phyloP scores from a whole-genome alignment of 352 stramenopile genomes.

The Phytophthora vignae region DNA sequence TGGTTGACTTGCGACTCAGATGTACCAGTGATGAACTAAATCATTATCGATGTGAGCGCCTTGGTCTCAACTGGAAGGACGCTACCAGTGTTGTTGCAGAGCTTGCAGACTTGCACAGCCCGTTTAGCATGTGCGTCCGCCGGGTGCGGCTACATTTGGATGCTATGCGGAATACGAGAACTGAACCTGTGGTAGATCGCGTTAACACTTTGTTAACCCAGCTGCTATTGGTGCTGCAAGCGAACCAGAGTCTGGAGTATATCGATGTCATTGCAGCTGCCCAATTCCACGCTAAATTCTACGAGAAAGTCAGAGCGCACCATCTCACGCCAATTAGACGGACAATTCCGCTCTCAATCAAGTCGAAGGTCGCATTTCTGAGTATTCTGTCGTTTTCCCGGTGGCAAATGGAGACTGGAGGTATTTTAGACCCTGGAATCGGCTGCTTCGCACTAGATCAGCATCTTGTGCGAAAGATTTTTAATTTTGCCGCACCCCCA shows the following conservation, averaged over 20 bases:
- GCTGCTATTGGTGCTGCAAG: conserved; percentile 15
- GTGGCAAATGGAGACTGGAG: background rate
- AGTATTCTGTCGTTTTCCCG: background rate
- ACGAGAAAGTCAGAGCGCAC: background rate
- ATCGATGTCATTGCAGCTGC: background rate
- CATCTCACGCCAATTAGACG: conserved; percentile 4
- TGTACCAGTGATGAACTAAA: background rate
- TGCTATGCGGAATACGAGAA: background rate
- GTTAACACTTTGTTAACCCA: background rate
- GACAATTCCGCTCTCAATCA: background rate
- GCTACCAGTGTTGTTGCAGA: background rate
- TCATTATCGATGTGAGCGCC: background rate
- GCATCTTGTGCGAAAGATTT: background rate
- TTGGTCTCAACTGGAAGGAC: conserved; percentile 7
- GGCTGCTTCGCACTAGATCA: background rate
- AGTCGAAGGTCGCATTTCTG: conserved; percentile 14
- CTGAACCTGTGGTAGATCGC: background rate
- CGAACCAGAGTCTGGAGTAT: background rate
- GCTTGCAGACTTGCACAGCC: background rate
- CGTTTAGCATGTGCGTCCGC: conserved; percentile 1
- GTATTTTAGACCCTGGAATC: background rate
- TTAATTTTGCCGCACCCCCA: background rate
- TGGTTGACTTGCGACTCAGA: conserved; percentile 5
- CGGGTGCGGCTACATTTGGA: conserved; percentile 2
- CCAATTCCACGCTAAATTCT: background rate